Conservation (phyloP, 768 basidiomycete species). For the Rhodocollybia butyracea region DNA sequence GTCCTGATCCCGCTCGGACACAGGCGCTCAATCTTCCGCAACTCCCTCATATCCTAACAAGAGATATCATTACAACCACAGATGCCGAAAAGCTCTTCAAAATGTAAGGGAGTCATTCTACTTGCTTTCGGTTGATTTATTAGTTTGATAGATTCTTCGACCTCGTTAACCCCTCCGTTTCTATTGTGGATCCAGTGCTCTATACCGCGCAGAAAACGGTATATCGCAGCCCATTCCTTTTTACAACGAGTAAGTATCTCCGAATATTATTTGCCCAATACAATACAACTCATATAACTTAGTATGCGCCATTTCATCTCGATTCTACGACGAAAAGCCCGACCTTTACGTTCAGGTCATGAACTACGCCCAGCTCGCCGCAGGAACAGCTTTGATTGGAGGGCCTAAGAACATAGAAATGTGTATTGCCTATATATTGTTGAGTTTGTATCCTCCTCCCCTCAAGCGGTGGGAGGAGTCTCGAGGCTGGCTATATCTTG, state of each 20-base stretch:
- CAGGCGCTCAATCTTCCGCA: conserved; percentile 39
- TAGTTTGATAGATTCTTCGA: conserved; percentile 58
- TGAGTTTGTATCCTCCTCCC: conserved; percentile 76
- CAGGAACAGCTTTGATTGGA: conserved; percentile 71
- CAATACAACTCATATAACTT: background rate
- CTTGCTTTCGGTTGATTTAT: background rate
- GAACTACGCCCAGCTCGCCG: conserved; percentile 73
- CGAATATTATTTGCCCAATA: conserved; percentile 7
- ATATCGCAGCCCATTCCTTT: conserved; percentile 85
- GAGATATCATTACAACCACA: conserved; percentile 55
- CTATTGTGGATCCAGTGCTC: conserved; percentile 74
- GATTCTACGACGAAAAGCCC: conserved; percentile 71
- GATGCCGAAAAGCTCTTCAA: conserved; percentile 74
- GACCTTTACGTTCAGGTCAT: conserved; percentile 69
- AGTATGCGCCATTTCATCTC: conserved; percentile 88
- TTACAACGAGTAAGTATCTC: conserved; percentile 75
- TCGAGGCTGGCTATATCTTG: conserved; percentile 85
- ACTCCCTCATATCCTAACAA: conserved; percentile 64
- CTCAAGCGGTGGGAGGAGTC: conserved; percentile 86
- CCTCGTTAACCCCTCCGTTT: conserved; percentile 76
- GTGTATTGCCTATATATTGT: conserved; percentile 76
- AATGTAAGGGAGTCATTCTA: too few relatives aligned
- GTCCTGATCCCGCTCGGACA: conserved; percentile 35
- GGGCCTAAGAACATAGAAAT: conserved; percentile 83
- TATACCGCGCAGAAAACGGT: conserved; percentile 83